These are phyloP conservation scores for Phytophthora melonis DNA, from an alignment of 352 stramenopile genomes.

Conservation along the genomic window DNA sequence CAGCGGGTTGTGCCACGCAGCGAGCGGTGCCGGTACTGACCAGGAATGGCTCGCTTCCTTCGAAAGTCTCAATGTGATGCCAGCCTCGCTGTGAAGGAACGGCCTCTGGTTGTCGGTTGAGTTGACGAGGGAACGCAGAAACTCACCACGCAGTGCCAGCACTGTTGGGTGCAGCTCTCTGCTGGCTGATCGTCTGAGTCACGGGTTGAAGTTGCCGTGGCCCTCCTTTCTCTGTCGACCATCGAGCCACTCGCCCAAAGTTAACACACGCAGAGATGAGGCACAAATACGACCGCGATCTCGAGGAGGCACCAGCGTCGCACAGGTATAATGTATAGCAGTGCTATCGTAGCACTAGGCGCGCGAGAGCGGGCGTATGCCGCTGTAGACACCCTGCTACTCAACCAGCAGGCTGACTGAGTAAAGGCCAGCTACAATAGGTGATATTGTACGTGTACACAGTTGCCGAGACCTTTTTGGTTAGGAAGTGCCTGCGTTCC, in stretches of 20 bases:
- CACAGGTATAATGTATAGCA: too few relatives aligned
- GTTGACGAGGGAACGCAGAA: constrained; percentile 3
- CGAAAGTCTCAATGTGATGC: neutral
- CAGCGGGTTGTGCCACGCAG: neutral
- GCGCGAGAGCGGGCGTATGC: too few relatives aligned
- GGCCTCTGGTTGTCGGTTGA: neutral
- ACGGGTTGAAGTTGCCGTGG: constrained; percentile 15
- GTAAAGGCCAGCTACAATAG: too few relatives aligned
- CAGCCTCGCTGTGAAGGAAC: neutral
- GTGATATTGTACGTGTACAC: too few relatives aligned
- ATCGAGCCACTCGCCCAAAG: constrained; percentile 1
- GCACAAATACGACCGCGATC: neutral
- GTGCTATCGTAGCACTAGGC: too few relatives aligned
- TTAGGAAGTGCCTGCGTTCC: too few relatives aligned
- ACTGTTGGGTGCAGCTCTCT: neutral
- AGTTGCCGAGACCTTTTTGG: too few relatives aligned
- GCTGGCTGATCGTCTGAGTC: neutral
- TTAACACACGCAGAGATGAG: constrained; percentile 24
- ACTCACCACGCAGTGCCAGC: neutral
- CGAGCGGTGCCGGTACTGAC: neutral
- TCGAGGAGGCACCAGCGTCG: neutral
- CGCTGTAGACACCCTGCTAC: too few relatives aligned
- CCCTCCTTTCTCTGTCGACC: constrained; percentile 13
- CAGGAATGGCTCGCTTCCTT: neutral
- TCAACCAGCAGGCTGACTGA: too few relatives aligned